These are phyloP conservation scores for Crithidia thermophila DNA, from an alignment of 208 protist species.

Conservation along the genomic window DNA sequence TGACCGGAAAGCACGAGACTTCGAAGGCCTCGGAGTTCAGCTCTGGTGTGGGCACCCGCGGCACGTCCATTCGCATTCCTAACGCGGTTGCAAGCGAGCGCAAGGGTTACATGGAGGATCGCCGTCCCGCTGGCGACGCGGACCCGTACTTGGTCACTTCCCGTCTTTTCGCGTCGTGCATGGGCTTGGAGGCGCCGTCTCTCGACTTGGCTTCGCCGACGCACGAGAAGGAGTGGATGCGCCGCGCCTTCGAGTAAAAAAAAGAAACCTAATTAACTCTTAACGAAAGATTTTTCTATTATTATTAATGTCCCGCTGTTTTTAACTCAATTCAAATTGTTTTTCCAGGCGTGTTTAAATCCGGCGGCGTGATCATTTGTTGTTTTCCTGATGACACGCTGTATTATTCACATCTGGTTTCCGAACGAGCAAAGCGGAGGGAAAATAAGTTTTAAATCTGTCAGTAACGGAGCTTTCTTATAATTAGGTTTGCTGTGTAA, in stretches of 20 bases:
- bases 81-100: constrained; percentile 87
- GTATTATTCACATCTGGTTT: background rate
- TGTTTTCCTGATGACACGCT: background rate
- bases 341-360: constrained; percentile 1
- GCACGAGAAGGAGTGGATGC: constrained; percentile 79
- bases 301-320: constrained; percentile 1
- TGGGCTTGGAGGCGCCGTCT: constrained; percentile 55
- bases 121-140: constrained; percentile 95
- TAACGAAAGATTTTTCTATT: constrained; percentile 7
- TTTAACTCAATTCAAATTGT: background rate
- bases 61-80: constrained; percentile 97
- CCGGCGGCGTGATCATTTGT: constrained; percentile 4
- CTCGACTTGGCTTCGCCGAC: constrained; percentile 62
- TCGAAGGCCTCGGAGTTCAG: constrained; percentile 72
- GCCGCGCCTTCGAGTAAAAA: constrained; percentile 36
- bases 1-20: constrained; percentile 91
- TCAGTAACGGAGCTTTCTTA: background rate
- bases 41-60: constrained; percentile 86
- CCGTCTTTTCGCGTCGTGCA: constrained; percentile 85
- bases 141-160: constrained; percentile 97
- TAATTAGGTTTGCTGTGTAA: constrained; percentile 2
- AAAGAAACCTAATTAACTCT: constrained; percentile 6
- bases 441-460: background rate
- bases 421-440: background rate
- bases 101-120: constrained; percentile 98